These are phyloP conservation scores for Arachnomyces sp. DNA, from an alignment of 2,329 filamentous ascomycete genomes.

Conservation along the genomic window DNA sequence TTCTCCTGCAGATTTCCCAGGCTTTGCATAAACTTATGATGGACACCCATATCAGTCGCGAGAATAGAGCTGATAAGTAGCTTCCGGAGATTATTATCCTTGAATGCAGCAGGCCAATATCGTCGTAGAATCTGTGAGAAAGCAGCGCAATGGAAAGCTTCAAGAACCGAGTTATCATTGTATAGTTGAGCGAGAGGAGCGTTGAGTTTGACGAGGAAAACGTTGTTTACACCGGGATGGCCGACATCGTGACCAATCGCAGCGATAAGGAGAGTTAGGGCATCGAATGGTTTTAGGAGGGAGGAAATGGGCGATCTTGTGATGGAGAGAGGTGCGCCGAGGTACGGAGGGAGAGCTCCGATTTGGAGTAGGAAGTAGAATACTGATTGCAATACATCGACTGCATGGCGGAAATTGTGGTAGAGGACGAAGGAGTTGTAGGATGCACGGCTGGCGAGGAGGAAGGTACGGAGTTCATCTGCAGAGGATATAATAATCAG, in stretches of 20 bases:
- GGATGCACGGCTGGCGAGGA: constrained; percentile 82
- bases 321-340: constrained; percentile 22
- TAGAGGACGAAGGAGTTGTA: constrained; percentile 97
- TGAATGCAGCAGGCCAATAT: constrained; percentile 80
- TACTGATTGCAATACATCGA: constrained; percentile 89
- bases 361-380: constrained; percentile 84
- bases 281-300: constrained; percentile 78
- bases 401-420: constrained; percentile 95
- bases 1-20: constrained; percentile 74
- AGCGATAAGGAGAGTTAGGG: constrained; percentile 79
- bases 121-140: constrained; percentile 91
- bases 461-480: constrained; percentile 77
- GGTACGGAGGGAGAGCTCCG: constrained; percentile 64
- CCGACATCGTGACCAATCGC: constrained; percentile 98
- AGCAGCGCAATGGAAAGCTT: constrained; percentile 95
- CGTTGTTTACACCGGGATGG: constrained; percentile 96
- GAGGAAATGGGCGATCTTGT: constrained; percentile 59
- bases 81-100: constrained; percentile 70
- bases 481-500: constrained; percentile 17
- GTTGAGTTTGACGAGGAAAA: constrained; percentile 85
- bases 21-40: constrained; percentile 94
- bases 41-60: constrained; percentile 93
- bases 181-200: constrained; percentile 90
- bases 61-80: constrained; percentile 97
- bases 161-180: constrained; percentile 92